A percentile compares a stretch with the other conserved stretches of the same genome.
Conservation (phyloP, 2,329 filamentous ascomycete species). For the Sarocladium strictum region DNA sequence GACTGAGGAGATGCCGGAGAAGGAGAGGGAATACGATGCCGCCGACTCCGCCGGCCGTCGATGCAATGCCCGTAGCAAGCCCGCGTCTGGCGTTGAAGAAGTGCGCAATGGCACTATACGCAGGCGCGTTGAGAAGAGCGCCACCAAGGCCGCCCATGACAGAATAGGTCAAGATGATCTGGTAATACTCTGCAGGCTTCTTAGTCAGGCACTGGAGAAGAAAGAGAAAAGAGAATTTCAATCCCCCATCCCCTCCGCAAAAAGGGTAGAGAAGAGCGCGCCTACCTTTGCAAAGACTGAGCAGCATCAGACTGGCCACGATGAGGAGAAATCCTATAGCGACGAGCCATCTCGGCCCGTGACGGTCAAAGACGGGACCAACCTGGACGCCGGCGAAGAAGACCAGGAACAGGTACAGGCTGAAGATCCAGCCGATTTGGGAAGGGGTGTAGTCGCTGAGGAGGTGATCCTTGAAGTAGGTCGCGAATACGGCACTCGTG, state of each 20-base stretch:
- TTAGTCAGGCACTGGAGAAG: neutral
- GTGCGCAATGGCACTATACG: slow-evolving; percentile 60
- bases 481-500: slow-evolving; percentile 59
- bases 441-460: slow-evolving; percentile 51
- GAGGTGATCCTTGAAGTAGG: slow-evolving; percentile 60
- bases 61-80: slow-evolving; percentile 63
- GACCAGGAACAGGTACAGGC: slow-evolving; percentile 62
- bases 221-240: too few species aligned
- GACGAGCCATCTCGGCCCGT: slow-evolving; percentile 56
- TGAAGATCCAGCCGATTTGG: slow-evolving; percentile 67
- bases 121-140: slow-evolving; percentile 64
- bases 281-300: slow-evolving; percentile 50
- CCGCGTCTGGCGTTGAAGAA: slow-evolving; percentile 61
- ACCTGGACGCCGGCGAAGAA: slow-evolving; percentile 65
- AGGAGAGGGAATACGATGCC: slow-evolving; percentile 44
- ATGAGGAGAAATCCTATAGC: slow-evolving; percentile 50
- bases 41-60: slow-evolving; percentile 56
- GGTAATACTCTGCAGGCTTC: slow-evolving; percentile 49
- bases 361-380: slow-evolving; percentile 60
- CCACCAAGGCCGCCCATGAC: slow-evolving; percentile 60
- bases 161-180: slow-evolving; percentile 66
- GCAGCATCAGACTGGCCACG: slow-evolving; percentile 47
- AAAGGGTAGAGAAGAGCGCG: too few species aligned
- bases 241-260: too few species aligned
- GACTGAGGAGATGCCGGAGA: slow-evolving; percentile 20